These are phyloP conservation scores for Endocladia muricata DNA, from an alignment of 31 red algal species.

Conservation along the genomic window DNA sequence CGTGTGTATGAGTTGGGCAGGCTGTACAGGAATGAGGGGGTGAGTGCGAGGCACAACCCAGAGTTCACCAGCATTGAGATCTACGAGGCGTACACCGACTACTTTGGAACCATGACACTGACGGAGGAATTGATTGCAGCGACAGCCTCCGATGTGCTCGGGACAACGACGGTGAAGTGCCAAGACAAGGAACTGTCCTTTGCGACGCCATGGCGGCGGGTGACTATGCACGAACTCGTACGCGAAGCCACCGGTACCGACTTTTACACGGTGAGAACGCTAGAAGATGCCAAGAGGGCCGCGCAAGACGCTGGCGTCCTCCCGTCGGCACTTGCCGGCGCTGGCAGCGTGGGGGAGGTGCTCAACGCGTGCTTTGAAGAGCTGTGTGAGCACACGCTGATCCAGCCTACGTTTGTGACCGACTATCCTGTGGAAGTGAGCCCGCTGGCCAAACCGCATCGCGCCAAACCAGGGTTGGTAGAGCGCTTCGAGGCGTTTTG, in stretches of 20 bases:
- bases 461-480: conserved; percentile 40
- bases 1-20: conserved; percentile 94
- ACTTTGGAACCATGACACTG: conserved; percentile 71
- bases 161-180: conserved; percentile 57
- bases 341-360: conserved; percentile 58
- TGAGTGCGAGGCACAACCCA: conserved; percentile 90
- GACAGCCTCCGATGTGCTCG: conserved; percentile 46
- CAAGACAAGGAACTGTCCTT: conserved; percentile 66
- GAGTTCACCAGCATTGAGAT: conserved; percentile 98
- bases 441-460: conserved; percentile 95
- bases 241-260: conserved; percentile 61
- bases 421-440: conserved; percentile 90
- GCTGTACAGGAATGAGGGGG: conserved; percentile 96
- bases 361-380: conserved; percentile 80
- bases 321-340: not conserved
- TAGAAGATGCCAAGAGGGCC: conserved; percentile 24
- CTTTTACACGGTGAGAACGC: conserved; percentile 20
- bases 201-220: conserved; percentile 69
- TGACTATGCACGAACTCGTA: conserved; percentile 86
- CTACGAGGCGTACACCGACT: conserved; percentile 95
- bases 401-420: conserved; percentile 95
- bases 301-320: conserved; percentile 17
- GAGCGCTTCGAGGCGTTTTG: conserved; percentile 84
- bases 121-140: conserved; percentile 76
- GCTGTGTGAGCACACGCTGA: conserved; percentile 61